These are phyloP conservation scores for Globisporangium nodosum DNA, from an alignment of 352 stramenopile species.

Conservation along the genomic window DNA sequence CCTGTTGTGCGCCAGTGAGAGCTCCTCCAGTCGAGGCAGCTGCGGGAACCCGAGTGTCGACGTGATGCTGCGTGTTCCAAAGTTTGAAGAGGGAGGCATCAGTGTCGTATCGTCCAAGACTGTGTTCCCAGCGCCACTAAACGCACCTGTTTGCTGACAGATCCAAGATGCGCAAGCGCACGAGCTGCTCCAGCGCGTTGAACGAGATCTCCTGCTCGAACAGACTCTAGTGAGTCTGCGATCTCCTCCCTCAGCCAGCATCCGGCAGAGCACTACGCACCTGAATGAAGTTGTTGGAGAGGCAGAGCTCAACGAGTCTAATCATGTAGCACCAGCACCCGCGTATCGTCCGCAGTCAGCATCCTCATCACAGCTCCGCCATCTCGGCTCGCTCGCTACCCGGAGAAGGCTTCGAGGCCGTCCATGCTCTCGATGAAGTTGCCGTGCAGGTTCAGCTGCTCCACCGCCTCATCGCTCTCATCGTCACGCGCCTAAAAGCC, in stretches of 20 bases:
- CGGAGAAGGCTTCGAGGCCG: conserved; percentile 52
- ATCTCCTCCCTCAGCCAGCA: not conserved
- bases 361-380: not conserved
- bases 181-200: conserved; percentile 49
- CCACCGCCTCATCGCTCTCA: conserved; percentile 36
- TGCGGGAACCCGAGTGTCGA: conserved; percentile 56
- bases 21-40: conserved; percentile 53
- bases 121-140: not conserved
- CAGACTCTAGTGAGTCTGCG: not conserved
- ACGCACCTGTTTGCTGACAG: conserved; percentile 67
- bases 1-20: conserved; percentile 76
- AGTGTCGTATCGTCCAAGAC: no score
- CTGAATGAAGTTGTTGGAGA: conserved; percentile 80
- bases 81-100: no score
- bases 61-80: conserved; percentile 26
- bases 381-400: conserved; percentile 14
- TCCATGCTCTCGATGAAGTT: conserved; percentile 63
- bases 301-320: conserved; percentile 62
- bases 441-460: conserved; percentile 77
- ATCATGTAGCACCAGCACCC: not conserved
- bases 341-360: not conserved
- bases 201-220: conserved; percentile 43
- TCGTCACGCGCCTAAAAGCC: conserved; percentile 20
- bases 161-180: conserved; percentile 64
- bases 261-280: conserved; percentile 11